Evolutionary conservation across 305 asterid species (phyloP).

Genomic region (Rubia tinctorum): DNA sequence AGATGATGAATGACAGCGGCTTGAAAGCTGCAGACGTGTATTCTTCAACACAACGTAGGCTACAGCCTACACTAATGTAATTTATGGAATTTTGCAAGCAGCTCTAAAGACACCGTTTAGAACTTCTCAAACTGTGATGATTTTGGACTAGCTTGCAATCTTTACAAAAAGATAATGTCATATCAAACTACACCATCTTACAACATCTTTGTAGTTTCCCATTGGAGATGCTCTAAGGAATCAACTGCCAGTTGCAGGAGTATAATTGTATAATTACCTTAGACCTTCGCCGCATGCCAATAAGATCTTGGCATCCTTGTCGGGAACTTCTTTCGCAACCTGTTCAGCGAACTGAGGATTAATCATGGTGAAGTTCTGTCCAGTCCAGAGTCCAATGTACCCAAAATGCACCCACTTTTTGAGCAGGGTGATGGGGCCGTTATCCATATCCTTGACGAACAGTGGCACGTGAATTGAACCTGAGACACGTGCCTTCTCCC

Average conservation of each 20-base stretch:
- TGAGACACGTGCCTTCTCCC: constrained; percentile 73
- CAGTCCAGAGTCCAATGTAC: constrained; percentile 90
- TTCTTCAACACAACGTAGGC: too few relatives aligned
- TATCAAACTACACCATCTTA: too few relatives aligned
- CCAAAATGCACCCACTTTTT: constrained; percentile 97
- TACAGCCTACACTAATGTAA: too few relatives aligned
- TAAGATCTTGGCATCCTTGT: constrained; percentile 67
- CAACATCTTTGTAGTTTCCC: too few relatives aligned
- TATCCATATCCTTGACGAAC: constrained; percentile 75
- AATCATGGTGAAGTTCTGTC: constrained; percentile 72
- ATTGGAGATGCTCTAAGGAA: too few relatives aligned
- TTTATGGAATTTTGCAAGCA: too few relatives aligned
- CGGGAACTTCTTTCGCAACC: constrained; percentile 54
- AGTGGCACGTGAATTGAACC: constrained; percentile 85
- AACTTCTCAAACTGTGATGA: not conserved
- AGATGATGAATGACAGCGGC: too few relatives aligned
- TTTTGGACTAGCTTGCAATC: not conserved
- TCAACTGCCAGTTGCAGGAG: too few relatives aligned
- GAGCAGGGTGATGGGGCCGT: constrained; percentile 56
- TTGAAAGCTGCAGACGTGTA: too few relatives aligned
- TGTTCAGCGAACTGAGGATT: constrained; percentile 52
- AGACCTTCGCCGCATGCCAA: constrained; percentile 94
- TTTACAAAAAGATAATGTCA: not conserved
- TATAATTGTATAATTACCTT: constrained; percentile 33
- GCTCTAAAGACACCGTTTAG: too few relatives aligned